These are phyloP conservation scores for Kalanchoe fedtschenkoi DNA, from an alignment of 164 flowering plant species.

Conservation along the genomic window DNA sequence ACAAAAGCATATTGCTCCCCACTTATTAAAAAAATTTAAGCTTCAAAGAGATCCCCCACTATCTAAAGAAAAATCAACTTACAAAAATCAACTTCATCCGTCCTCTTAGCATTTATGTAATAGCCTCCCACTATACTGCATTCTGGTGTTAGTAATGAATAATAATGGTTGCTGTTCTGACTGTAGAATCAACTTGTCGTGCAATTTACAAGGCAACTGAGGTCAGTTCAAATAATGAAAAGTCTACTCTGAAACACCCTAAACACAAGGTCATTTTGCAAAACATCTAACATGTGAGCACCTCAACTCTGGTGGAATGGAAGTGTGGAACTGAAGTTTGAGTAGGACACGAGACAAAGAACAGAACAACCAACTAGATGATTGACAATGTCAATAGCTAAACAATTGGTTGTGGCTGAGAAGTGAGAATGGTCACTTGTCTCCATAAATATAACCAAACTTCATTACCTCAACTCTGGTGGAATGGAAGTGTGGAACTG, in stretches of 20 bases:
- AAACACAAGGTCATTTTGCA: background rate
- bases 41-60: background rate
- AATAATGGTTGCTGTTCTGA: too few species aligned
- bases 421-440: background rate
- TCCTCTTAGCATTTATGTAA: background rate
- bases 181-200: too few species aligned
- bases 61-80: background rate
- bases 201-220: too few species aligned
- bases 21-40: background rate
- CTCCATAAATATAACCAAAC: background rate
- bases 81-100: background rate
- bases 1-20: background rate
- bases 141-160: too few species aligned
- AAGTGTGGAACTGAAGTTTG: background rate
- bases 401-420: background rate
- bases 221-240: too few species aligned
- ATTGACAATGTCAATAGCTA: background rate
- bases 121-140: background rate
- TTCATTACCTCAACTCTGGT: background rate
- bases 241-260: background rate
- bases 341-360: background rate
- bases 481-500: background rate
- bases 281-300: background rate
- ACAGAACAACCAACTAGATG: background rate
- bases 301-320: background rate